A percentile compares a stretch with the other conserved stretches of the same genome.
Conservation (phyloP, 2,329 filamentous ascomycete genomes). For the Coccinonectria pachysandricola region DNA sequence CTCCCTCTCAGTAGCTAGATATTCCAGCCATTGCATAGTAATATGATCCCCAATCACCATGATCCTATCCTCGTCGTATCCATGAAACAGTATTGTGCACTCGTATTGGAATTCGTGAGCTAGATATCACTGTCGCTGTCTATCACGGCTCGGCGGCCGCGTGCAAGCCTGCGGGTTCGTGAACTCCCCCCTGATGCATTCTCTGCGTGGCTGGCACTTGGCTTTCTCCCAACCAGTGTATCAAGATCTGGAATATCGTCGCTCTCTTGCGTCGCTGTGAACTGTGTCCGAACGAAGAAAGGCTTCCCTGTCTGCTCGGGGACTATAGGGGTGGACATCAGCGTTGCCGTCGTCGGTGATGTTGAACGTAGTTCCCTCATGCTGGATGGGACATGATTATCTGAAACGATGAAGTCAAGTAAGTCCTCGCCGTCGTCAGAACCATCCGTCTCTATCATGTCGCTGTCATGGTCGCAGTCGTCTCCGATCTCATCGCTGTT, state of each 20-base stretch:
- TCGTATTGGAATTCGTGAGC: conserved; percentile 1
- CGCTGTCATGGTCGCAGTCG: conserved; percentile 40
- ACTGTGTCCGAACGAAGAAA: conserved; percentile 29
- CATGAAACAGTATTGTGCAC: too few relatives aligned
- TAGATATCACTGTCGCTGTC: conserved; percentile 23
- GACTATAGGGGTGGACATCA: conserved; percentile 12
- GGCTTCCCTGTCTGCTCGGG: conserved; percentile 15
- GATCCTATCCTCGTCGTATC: too few relatives aligned
- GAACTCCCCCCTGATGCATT: conserved; percentile 12
- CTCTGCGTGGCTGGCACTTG: neutral
- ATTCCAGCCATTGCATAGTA: too few relatives aligned
- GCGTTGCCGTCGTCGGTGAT: conserved; percentile 14
- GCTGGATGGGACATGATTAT: conserved; percentile 33
- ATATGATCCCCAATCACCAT: too few relatives aligned
- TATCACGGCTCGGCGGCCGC: conserved; percentile 18
- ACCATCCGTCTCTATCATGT: conserved; percentile 34
- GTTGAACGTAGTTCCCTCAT: conserved; percentile 22
- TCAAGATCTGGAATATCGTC: conserved; percentile 29
- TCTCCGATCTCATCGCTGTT: conserved; percentile 40
- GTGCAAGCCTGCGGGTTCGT: conserved; percentile 9
- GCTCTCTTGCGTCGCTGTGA: conserved; percentile 31
- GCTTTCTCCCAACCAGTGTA: conserved; percentile 13
- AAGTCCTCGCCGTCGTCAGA: conserved; percentile 41
- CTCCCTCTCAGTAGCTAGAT: too few relatives aligned
- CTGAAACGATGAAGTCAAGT: conserved; percentile 45